These are phyloP conservation scores for Metarhizium album DNA, from an alignment of 2,329 filamentous ascomycete species.

Conservation along the genomic window DNA sequence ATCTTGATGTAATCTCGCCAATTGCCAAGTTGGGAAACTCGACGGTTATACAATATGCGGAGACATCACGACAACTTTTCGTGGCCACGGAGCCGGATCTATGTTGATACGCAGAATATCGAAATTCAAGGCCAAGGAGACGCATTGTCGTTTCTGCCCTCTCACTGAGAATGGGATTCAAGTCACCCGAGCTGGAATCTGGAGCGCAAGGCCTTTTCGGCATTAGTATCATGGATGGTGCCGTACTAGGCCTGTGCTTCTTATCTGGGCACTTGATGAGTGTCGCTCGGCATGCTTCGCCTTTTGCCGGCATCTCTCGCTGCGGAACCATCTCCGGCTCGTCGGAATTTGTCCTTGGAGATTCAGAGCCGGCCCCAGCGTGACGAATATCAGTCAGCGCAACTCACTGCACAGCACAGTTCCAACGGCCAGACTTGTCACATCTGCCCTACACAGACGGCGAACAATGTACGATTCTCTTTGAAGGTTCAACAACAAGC, in stretches of 20 bases:
- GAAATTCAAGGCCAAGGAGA: neutral
- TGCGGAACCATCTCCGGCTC: conserved; percentile 1
- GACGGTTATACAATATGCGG: neutral
- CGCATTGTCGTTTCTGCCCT: neutral
- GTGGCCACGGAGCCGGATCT: no score
- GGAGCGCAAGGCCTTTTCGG: neutral
- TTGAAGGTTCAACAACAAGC: no score
- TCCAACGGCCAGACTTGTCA: no score
- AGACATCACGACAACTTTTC: neutral
- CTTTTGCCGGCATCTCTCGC: conserved; percentile 5
- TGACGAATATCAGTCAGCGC: neutral
- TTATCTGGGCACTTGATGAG: neutral
- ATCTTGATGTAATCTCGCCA: neutral
- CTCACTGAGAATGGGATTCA: no score
- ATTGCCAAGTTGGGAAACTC: neutral
- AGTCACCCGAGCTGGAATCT: no score
- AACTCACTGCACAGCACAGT: neutral
- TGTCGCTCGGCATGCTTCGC: conserved; percentile 4
- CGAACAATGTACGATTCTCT: no score
- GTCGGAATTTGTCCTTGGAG: conserved; percentile 1
- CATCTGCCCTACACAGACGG: no score
- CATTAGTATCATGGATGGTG: neutral
- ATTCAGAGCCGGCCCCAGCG: neutral
- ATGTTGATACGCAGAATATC: neutral
- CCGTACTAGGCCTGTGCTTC: neutral